phyloP scores from a whole-genome alignment of 768 basidiomycete genomes.

The Rhodotorula diobovata region DNA sequence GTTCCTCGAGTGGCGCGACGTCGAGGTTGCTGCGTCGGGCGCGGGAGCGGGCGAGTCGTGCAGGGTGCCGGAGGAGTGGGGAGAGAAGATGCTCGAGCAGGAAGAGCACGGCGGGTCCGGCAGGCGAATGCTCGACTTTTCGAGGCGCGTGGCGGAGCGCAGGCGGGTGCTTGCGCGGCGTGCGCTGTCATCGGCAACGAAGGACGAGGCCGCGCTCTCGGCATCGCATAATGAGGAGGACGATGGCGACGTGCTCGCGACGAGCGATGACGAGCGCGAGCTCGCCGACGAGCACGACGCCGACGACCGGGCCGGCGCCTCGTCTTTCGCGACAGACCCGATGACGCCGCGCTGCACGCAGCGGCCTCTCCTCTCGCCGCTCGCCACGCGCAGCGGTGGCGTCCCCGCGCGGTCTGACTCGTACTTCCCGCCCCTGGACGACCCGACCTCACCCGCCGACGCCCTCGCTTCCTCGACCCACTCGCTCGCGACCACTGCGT shows the following conservation, averaged over 20 bases:
- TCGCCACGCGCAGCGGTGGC: not conserved
- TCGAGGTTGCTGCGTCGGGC: conserved; percentile 20
- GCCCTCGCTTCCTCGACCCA: not conserved
- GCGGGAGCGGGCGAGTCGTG: not conserved
- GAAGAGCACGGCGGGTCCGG: not conserved
- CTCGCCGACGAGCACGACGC: not conserved
- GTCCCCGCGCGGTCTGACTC: not conserved
- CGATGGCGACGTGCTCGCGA: not conserved
- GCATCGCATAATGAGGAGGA: not conserved
- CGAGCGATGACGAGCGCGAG: conserved; percentile 1
- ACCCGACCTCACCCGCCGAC: not conserved
- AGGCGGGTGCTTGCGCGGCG: not conserved
- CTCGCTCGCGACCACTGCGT: not conserved
- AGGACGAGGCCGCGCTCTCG: not conserved
- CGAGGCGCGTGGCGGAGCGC: conserved; percentile 21
- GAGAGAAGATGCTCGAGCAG: not conserved
- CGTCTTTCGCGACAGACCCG: conserved; percentile 18
- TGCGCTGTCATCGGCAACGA: too few relatives aligned
- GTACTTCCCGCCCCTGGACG: not conserved
- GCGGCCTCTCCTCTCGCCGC: not conserved
- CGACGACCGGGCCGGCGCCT: not conserved
- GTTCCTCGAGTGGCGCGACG: conserved; percentile 34
- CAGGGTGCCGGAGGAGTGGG: not conserved
- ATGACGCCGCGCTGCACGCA: conserved; percentile 18
- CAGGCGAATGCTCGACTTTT: conserved; percentile 17